Conservation (phyloP, 345 rosid species). For the Camelina neglecta region DNA sequence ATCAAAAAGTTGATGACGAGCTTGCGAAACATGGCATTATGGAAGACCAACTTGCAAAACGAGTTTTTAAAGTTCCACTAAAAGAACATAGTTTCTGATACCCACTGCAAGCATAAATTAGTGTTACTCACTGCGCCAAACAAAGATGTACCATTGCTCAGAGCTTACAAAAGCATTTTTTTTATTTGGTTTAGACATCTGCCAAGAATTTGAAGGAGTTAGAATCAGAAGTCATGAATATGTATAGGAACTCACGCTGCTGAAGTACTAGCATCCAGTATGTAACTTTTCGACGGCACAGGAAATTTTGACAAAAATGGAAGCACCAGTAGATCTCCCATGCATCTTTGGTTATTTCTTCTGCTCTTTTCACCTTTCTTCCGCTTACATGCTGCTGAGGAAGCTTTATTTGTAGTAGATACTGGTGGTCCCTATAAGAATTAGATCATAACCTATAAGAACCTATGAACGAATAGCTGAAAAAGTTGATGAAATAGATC, state of each 20-base stretch:
- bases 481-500: slow-evolving; percentile 10
- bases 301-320: slow-evolving; percentile 80
- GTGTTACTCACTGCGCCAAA: background rate
- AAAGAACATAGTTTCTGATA: slow-evolving; percentile 19
- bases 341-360: slow-evolving; percentile 52
- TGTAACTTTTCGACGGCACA: slow-evolving; percentile 58
- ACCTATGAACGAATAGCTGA: slow-evolving; percentile 23
- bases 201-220: background rate
- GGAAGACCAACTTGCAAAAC: slow-evolving; percentile 32
- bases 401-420: slow-evolving; percentile 48
- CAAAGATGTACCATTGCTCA: slow-evolving; percentile 26
- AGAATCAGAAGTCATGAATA: slow-evolving; percentile 30
- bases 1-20: slow-evolving; percentile 24
- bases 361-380: slow-evolving; percentile 77
- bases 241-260: slow-evolving; percentile 58
- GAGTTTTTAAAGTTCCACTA: slow-evolving; percentile 16
- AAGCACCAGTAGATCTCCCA: slow-evolving; percentile 88
- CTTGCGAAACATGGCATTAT: slow-evolving; percentile 23
- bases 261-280: slow-evolving; percentile 52
- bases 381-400: slow-evolving; percentile 67
- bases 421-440: slow-evolving; percentile 72
- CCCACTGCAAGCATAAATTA: slow-evolving; percentile 20
- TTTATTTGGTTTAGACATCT: slow-evolving; percentile 23
- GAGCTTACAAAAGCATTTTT: slow-evolving; percentile 9
- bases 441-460: slow-evolving; percentile 27